Evolutionary conservation across 805 yeast species (phyloP).

Genomic region (Lipomyces mesembrius): DNA sequence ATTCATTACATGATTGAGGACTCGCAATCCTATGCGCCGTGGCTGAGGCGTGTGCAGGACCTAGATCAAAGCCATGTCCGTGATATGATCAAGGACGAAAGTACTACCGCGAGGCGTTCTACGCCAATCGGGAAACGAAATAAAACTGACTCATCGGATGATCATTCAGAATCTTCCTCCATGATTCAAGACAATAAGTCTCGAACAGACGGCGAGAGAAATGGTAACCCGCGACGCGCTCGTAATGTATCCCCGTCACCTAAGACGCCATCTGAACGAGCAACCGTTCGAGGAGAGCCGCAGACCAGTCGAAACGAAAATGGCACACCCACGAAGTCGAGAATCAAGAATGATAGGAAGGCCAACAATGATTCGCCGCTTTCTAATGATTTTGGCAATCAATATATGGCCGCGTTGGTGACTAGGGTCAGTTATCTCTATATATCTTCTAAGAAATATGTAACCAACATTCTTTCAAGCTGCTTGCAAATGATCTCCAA

Average conservation of each 20-base stretch:
- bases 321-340: background rate
- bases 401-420: background rate
- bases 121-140: background rate
- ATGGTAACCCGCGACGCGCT: background rate
- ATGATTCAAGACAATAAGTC: background rate
- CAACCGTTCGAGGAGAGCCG: background rate
- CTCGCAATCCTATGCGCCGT: background rate
- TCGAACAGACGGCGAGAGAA: background rate
- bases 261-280: background rate
- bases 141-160: background rate
- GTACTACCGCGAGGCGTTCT: background rate
- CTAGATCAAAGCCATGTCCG: background rate
- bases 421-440: background rate
- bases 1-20: background rate
- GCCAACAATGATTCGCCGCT: background rate
- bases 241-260: background rate
- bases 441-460: background rate
- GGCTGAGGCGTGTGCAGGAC: background rate
- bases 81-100: background rate
- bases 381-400: background rate
- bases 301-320: background rate
- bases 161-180: background rate
- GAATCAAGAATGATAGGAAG: background rate
- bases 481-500: slow-evolving; percentile 19
- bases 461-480: background rate